Percentiles rank a stretch among this genome's conserved stretches.
Conservation (phyloP, 257 asterid genomes). For the Nicotiana obtusifolia region DNA sequence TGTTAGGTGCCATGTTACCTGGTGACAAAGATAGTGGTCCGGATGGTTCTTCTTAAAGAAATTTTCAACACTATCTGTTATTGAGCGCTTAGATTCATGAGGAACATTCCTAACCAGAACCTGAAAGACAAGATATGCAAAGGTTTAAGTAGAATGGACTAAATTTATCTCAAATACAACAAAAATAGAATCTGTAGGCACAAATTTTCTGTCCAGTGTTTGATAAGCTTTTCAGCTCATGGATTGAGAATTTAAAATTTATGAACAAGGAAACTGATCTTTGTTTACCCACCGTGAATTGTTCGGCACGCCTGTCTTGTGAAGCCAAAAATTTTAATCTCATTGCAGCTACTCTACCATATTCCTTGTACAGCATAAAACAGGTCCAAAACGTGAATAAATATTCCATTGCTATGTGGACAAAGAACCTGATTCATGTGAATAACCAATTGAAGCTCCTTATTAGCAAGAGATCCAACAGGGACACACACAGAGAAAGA, state of each 20-base stretch:
- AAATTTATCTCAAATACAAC: not conserved
- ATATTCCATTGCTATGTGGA: constrained; percentile 85
- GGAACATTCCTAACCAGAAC: constrained; percentile 94
- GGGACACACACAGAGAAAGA: not conserved
- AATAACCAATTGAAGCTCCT: constrained; percentile 16
- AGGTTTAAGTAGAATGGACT: not conserved
- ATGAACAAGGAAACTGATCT: not conserved
- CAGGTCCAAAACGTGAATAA: constrained; percentile 86
- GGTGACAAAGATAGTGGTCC: constrained; percentile 90
- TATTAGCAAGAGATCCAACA: constrained; percentile 14
- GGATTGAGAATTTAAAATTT: not conserved
- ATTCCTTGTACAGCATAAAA: constrained; percentile 87
- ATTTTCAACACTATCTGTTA: constrained; percentile 61
- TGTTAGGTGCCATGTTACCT: constrained; percentile 40
- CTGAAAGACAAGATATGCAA: constrained; percentile 32
- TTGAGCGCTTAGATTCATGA: constrained; percentile 56
- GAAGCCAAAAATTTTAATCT: constrained; percentile 78
- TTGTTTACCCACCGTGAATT: constrained; percentile 68
- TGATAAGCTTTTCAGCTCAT: not conserved
- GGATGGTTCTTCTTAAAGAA: constrained; percentile 79
- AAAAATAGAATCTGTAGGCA: not conserved
- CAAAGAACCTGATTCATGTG: constrained; percentile 68
- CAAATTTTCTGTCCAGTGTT: not conserved
- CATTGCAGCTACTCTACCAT: constrained; percentile 78
- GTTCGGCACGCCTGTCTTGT: constrained; percentile 82